Base-by-base conservation (phyloP, 2,329 filamentous ascomycete genomes). In the Alternaria panax region DNA sequence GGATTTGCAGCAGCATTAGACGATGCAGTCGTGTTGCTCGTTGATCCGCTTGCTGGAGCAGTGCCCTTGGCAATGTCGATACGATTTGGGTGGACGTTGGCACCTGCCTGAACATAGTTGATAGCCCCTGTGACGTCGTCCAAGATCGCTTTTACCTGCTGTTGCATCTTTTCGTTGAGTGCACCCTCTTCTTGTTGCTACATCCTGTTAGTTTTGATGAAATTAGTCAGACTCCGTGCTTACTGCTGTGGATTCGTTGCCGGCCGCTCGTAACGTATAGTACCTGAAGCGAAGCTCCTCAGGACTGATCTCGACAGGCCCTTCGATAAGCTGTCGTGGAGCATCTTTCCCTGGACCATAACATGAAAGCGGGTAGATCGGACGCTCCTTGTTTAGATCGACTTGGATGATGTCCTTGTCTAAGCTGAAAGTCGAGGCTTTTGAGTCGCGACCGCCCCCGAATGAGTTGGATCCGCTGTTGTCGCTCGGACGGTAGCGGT, bases 271-370 rank as follows among this genome's bases (percentile, higher is more conserved):
- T 2, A 86, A 86, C 52, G 88, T 82, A 72, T 94, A 93, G 73
- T 92, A 89, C 22, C 82, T 80, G 27, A 93, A 75, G 50, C 93
- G 86, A 75, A 96, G 86, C 78, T 98, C 94, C 76, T 98, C 94
- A 40, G 91, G 90, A 71, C 92, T 96, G 76, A 93, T 90, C 76
- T 98, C 94, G 18, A 93, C 86, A 6, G 87, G 83, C 1, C 92
- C 93, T 52, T 92, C 92, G 70, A 97, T 93, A 1, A 97, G 84
- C 78, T 97, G 92, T 18, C 87, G 87, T 0, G 93, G 93, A 1
- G 90, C 87, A 68, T 93, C 87, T 69, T 83, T 85, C 4, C 90
- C 90, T 0, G 93, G 93, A 0, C 89, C 92, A 77, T 97, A 98
- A 22, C 90, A 86, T 1, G 93, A 97, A 24, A 97, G 85, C 5